Conservation (phyloP, 768 basidiomycete genomes). For the Boletus speciosus region DNA sequence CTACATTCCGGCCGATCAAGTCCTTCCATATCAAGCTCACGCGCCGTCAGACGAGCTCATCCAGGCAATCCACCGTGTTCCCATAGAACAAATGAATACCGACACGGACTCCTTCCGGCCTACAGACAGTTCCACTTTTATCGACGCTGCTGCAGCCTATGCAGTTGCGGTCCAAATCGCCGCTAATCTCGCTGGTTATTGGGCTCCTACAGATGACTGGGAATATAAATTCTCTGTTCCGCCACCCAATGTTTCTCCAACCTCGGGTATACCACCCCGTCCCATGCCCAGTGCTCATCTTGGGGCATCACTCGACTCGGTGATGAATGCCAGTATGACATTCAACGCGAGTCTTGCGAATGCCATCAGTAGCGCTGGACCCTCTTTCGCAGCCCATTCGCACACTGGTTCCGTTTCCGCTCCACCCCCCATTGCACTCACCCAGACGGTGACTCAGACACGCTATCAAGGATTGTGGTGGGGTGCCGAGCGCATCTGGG, state of each 20-base stretch:
- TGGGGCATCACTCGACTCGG: slow-evolving; percentile 37
- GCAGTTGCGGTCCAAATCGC: slow-evolving; percentile 73
- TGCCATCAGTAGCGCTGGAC: not conserved
- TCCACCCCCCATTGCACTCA: slow-evolving; percentile 16
- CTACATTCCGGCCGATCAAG: slow-evolving; percentile 49
- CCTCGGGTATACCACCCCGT: slow-evolving; percentile 2
- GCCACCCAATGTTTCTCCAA: slow-evolving; percentile 13
- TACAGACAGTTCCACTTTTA: slow-evolving; percentile 33
- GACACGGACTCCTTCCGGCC: slow-evolving; percentile 54
- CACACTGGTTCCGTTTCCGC: slow-evolving; percentile 10
- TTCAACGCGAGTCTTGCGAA: slow-evolving; percentile 36
- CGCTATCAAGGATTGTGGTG: slow-evolving; percentile 84
- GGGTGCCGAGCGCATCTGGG: slow-evolving; percentile 88
- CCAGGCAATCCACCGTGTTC: slow-evolving; percentile 42
- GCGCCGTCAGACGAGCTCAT: slow-evolving; percentile 53
- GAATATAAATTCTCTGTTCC: slow-evolving; percentile 52
- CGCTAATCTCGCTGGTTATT: slow-evolving; percentile 56
- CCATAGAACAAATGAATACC: slow-evolving; percentile 42
- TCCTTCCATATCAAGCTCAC: slow-evolving; percentile 76
- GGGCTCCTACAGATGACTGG: slow-evolving; percentile 75
- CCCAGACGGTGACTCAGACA: slow-evolving; percentile 43
- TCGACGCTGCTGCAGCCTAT: slow-evolving; percentile 57
- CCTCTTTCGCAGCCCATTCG: not conserved
- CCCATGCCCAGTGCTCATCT: slow-evolving; percentile 4
- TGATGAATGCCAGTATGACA: slow-evolving; percentile 45